A percentile compares a stretch with the other conserved stretches of the same genome.
Conservation (phyloP, 345 rosid genomes). For the thale cress (Arabidopsis thaliana) region DNA sequence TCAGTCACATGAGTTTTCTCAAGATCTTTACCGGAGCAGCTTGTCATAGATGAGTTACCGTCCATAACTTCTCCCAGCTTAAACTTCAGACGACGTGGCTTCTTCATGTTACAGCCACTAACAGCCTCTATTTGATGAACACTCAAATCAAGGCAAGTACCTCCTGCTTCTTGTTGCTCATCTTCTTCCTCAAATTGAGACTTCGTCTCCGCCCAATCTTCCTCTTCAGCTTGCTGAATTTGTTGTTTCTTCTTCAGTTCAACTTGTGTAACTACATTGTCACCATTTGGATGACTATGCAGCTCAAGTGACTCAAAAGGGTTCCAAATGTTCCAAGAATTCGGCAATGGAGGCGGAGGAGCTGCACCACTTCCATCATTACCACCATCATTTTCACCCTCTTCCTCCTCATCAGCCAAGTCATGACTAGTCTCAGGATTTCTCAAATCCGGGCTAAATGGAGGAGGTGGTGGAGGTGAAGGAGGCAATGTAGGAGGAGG, state of each 20-base stretch:
- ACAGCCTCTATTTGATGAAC: constrained; percentile 29
- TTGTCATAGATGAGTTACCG: constrained; percentile 61
- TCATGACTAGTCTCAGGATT: constrained; percentile 45
- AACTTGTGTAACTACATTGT: constrained; percentile 37
- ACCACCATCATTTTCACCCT: constrained; percentile 47
- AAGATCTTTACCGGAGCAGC: constrained; percentile 60
- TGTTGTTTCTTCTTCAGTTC: constrained; percentile 47
- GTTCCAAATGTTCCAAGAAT: constrained; percentile 65
- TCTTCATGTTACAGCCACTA: constrained; percentile 39
- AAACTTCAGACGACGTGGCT: constrained; percentile 48
- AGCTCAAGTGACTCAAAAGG: constrained; percentile 49
- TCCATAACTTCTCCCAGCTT: constrained; percentile 51
- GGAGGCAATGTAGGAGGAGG: constrained; percentile 77
- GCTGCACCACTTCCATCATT: constrained; percentile 46
- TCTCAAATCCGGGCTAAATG: constrained; percentile 61
- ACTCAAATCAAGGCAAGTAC: constrained; percentile 31
- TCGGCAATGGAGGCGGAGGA: constrained; percentile 53
- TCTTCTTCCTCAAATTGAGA: constrained; percentile 74
- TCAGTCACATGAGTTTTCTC: constrained; percentile 47
- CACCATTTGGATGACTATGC: constrained; percentile 38
- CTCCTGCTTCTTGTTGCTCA: constrained; percentile 48
- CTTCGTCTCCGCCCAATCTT: constrained; percentile 72
- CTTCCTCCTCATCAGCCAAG: constrained; percentile 44
- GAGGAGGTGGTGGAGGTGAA: constrained; percentile 74
- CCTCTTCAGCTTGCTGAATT: constrained; percentile 58